phyloP scores from a whole-genome alignment of 192 early-diverging fungal species.

The Linnemannia exigua region DNA sequence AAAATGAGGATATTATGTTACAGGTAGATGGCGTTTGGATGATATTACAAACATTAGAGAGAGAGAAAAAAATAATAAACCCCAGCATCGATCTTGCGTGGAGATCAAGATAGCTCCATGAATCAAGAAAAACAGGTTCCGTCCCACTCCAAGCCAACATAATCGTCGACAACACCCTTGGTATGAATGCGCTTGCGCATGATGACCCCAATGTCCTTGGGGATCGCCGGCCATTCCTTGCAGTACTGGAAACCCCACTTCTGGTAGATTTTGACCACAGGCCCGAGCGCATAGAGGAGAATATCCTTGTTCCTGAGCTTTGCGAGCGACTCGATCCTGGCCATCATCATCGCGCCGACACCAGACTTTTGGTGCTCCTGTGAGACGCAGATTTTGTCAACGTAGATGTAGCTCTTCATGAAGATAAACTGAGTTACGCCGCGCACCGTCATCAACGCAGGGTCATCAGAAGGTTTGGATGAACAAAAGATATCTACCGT shows the following conservation, averaged over 20 bases:
- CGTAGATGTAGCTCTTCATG: slow-evolving; percentile 58
- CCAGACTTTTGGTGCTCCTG: slow-evolving; percentile 56
- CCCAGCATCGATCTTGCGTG: no score
- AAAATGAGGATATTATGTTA: background rate
- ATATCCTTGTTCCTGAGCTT: slow-evolving; percentile 51
- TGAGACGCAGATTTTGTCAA: slow-evolving; percentile 59
- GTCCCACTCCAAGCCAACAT: slow-evolving; percentile 45
- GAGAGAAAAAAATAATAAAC: background rate
- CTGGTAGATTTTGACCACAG: slow-evolving; percentile 45
- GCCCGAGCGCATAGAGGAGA: slow-evolving; percentile 52
- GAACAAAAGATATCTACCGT: slow-evolving; percentile 58
- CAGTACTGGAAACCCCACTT: slow-evolving; percentile 57
- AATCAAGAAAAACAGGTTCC: slow-evolving; percentile 31
- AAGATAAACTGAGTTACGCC: slow-evolving; percentile 59
- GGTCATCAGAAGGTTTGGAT: slow-evolving; percentile 9
- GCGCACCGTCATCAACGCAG: slow-evolving; percentile 38
- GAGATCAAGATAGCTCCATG: background rate
- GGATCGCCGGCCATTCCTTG: slow-evolving; percentile 54
- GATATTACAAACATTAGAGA: background rate
- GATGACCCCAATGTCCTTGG: slow-evolving; percentile 51
- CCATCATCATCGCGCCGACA: slow-evolving; percentile 53
- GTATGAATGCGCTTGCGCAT: slow-evolving; percentile 51
- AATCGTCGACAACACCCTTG: slow-evolving; percentile 29
- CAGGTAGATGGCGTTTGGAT: background rate
- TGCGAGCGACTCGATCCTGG: slow-evolving; percentile 36